Evolutionary conservation across 345 rosid species (phyloP).

Genomic region (Salix purpurea): DNA sequence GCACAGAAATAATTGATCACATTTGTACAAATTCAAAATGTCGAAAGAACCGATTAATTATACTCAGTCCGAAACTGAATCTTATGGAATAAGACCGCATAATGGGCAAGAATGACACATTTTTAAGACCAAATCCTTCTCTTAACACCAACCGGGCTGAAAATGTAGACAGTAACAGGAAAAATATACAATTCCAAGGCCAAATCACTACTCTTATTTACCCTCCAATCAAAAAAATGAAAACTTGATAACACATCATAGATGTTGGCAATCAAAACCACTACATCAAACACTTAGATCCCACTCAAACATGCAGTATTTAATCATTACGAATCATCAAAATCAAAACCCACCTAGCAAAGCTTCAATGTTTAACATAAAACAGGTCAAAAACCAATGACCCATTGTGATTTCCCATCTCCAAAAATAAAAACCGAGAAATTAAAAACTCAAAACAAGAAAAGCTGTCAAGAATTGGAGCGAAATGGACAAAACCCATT

Average conservation of each 20-base stretch:
- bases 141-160: neutral
- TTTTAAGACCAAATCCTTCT: neutral
- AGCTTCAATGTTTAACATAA: neutral
- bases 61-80: neutral
- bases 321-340: neutral
- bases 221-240: neutral
- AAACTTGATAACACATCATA: neutral
- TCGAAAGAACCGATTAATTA: neutral
- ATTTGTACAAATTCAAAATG: neutral
- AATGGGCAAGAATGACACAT: neutral
- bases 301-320: conserved; percentile 11
- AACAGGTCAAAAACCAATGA: too few species aligned
- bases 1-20: conserved; percentile 3
- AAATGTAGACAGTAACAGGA: neutral
- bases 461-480: neutral
- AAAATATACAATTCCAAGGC: neutral
- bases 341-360: conserved; percentile 15
- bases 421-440: neutral
- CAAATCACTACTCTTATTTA: neutral
- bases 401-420: neutral
- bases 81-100: neutral
- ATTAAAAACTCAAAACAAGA: neutral
- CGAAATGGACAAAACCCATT: neutral
- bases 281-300: conserved; percentile 23
- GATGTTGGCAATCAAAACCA: neutral